Evolutionary conservation across 2,329 filamentous ascomycete species (phyloP).

Genomic region (Fusarium nurragi): DNA sequence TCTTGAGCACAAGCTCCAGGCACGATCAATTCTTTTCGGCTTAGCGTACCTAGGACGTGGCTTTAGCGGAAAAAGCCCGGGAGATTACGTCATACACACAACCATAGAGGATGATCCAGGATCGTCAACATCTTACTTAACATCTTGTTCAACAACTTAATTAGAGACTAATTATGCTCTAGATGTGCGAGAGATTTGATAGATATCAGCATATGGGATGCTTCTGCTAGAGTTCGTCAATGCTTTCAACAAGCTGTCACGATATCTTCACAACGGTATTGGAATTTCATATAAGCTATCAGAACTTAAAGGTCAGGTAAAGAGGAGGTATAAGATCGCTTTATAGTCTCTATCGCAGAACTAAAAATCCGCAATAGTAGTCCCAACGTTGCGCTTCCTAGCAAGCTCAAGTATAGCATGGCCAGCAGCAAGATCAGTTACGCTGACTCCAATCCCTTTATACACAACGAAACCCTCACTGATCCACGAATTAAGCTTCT

Average conservation of each 20-base stretch:
- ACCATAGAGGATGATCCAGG: slow-evolving; percentile 5
- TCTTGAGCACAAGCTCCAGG: slow-evolving; percentile 29
- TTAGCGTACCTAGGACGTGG: slow-evolving; percentile 3
- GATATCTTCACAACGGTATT: no score
- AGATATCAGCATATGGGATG: no score
- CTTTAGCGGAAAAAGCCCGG: slow-evolving; percentile 20
- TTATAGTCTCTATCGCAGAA: not conserved
- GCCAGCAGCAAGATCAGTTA: slow-evolving; percentile 49
- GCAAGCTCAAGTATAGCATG: slow-evolving; percentile 45
- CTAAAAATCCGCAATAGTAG: slow-evolving; percentile 21
- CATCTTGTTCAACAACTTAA: no score
- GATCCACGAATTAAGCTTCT: slow-evolving; percentile 13
- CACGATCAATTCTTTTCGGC: slow-evolving; percentile 20
- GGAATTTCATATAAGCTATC: no score
- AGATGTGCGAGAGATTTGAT: no score
- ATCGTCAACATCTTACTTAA: no score
- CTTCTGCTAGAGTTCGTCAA: no score
- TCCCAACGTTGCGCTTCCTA: slow-evolving; percentile 16
- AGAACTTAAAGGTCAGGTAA: no score
- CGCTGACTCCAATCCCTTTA: slow-evolving; percentile 41
- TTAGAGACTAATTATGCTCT: no score
- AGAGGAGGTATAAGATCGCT: no score
- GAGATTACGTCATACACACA: slow-evolving; percentile 29
- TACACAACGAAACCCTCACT: slow-evolving; percentile 44
- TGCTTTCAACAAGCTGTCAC: no score